Base-by-base conservation (phyloP, 768 basidiomycete genomes). In the Mycena belliarum region DNA sequence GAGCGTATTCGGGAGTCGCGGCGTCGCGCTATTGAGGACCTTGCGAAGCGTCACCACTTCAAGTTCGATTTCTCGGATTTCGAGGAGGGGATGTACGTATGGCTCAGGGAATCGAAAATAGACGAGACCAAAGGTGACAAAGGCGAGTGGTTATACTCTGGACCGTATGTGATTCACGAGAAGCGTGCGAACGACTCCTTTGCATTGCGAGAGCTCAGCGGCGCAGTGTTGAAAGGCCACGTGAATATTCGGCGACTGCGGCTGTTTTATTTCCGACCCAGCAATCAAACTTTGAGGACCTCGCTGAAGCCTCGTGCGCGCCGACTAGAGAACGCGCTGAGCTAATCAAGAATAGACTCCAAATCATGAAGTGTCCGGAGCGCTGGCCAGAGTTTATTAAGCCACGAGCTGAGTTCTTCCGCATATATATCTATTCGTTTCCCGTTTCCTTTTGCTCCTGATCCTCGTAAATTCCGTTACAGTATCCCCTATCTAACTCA, bases 121-220 rank as follows among this genome's bases (percentile, higher is more conserved):
- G 71, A 73, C 48, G 49, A 57, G 0, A 70, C 69, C 51, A 66
- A 68, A 14, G 72, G 72, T 1, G 66, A 69, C 46, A 72, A 74
- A 56, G 66, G 66, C 0, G 45, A 57, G 15, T 66, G 66, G 42
- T 45, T 65, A 0, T 74, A 71, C 69, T 60, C 69, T 0, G 72
- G 74, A 0, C 73, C 72, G 0, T 73, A 66, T 29, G 67, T 73
- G 11, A 65, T 73, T 23, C 65, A 68, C 46, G 49, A 60, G 25
- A 57, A 54, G 43, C 52, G 52, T 4, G 20, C 32, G 20, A 42
- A 59, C 29, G 52, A 52, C 11, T 43, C 61, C 0, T 70, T 66
- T 28, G 54, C 45, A 9, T 50, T 69, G 4, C 55, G 63, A 0
- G 66, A 69, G 46, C 45, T 69, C 9, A 52, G 65, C n/a, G 68